Evolutionary conservation across 768 basidiomycete species (phyloP).

Genomic region (Auricularia sp.): DNA sequence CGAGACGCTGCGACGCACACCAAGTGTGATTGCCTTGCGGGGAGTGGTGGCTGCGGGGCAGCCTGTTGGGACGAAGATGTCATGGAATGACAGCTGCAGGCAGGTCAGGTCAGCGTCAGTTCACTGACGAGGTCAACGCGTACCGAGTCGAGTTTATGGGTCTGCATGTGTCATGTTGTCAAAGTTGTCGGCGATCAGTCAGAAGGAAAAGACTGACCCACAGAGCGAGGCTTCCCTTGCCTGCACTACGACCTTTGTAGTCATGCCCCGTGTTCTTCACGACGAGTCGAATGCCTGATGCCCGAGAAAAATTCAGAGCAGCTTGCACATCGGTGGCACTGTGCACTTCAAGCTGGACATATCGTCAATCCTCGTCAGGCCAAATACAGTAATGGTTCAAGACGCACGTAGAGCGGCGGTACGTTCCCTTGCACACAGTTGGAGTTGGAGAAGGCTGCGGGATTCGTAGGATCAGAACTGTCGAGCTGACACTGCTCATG

Average conservation of each 20-base stretch:
- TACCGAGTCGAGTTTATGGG: too few relatives aligned
- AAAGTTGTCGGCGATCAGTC: too few relatives aligned
- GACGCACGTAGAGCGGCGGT: too few relatives aligned
- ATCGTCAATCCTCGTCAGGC: not conserved
- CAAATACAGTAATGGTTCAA: too few relatives aligned
- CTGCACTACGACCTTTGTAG: slow-evolving; percentile 4
- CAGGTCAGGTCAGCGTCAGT: too few relatives aligned
- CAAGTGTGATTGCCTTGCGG: not conserved
- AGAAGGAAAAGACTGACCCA: not conserved
- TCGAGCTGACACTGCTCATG: slow-evolving; percentile 1
- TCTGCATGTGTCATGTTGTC: too few relatives aligned
- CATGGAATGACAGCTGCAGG: not conserved
- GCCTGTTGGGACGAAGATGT: not conserved
- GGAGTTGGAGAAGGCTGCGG: not conserved
- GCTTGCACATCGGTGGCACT: not conserved
- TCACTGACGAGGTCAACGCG: too few relatives aligned
- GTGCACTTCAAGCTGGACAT: slow-evolving; percentile 2
- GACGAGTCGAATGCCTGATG: slow-evolving; percentile 1
- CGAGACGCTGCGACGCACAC: not conserved
- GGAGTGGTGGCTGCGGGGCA: not conserved
- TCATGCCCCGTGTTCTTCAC: slow-evolving; percentile 8
- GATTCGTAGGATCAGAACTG: slow-evolving; percentile 2
- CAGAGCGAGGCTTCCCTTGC: not conserved
- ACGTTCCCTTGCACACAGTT: too few relatives aligned
- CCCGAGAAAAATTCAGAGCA: slow-evolving; percentile 1